Conservation (phyloP, 352 stramenopile genomes). For the Thraustochytrium sp. region DNA sequence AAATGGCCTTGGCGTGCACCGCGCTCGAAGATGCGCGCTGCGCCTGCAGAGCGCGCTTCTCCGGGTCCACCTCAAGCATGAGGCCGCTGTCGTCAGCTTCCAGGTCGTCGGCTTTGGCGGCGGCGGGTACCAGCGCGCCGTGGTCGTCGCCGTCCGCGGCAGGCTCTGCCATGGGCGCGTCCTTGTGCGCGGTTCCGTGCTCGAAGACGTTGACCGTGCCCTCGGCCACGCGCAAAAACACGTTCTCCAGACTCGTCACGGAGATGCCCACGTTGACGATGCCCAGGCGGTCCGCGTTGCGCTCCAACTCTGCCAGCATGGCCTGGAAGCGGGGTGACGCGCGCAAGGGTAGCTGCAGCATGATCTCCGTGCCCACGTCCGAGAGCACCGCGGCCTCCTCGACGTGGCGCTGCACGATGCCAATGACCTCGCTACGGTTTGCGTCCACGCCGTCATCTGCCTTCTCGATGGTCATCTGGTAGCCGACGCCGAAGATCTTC, state of each 20-base stretch:
- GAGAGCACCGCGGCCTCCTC: conserved; percentile 37
- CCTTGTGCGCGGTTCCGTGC: no score
- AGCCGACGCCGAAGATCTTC: conserved; percentile 46
- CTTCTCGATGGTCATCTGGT: conserved; percentile 37
- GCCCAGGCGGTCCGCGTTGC: conserved; percentile 43
- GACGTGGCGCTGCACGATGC: not conserved
- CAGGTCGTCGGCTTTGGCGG: no score
- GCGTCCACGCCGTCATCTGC: not conserved
- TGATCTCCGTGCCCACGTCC: conserved; percentile 65
- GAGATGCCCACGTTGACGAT: conserved; percentile 66
- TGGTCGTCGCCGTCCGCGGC: no score
- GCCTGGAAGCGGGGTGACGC: conserved; percentile 58
- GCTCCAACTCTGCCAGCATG: conserved; percentile 68
- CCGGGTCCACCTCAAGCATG: not conserved
- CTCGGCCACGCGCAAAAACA: conserved; percentile 65
- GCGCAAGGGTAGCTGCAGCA: conserved; percentile 66
- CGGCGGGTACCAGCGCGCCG: no score
- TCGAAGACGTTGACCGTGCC: not conserved
- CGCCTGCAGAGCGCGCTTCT: not conserved
- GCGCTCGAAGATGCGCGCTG: not conserved
- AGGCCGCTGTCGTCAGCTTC: not conserved
- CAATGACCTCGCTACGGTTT: not conserved
- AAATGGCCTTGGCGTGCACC: not conserved
- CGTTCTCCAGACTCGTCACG: conserved; percentile 97
- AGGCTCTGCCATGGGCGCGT: no score